These are phyloP conservation scores for Nematodospora valgi DNA, from an alignment of 805 yeast genomes.

Conservation along the genomic window DNA sequence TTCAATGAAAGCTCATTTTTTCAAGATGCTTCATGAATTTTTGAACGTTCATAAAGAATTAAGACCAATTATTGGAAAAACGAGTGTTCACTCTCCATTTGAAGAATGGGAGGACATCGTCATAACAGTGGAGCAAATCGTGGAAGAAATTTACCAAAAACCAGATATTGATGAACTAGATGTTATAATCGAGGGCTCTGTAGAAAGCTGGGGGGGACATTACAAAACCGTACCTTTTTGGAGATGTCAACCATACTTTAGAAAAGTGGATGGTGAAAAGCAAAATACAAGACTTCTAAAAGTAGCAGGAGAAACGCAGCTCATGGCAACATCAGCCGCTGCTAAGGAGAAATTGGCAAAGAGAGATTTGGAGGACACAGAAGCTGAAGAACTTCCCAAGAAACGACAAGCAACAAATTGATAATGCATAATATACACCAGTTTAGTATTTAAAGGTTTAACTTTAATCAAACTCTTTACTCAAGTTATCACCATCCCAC, in stretches of 20 bases:
- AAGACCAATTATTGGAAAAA: conserved; percentile 64
- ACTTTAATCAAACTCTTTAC: conserved; percentile 25
- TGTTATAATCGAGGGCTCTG: conserved; percentile 48
- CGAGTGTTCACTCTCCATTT: conserved; percentile 36
- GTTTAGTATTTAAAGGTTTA: too few relatives aligned
- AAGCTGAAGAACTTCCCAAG: neutral
- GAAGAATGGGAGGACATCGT: conserved; percentile 53
- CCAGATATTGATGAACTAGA: conserved; percentile 57
- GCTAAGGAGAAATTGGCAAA: neutral
- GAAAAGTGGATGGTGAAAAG: conserved; percentile 77
- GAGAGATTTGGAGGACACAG: neutral
- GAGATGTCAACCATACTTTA: conserved; percentile 94
- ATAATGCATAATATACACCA: too few relatives aligned
- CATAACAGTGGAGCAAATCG: conserved; percentile 61
- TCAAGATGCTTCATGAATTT: conserved; percentile 81
- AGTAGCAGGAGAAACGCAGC: conserved; percentile 31
- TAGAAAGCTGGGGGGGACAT: conserved; percentile 71
- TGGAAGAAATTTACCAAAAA: conserved; percentile 50
- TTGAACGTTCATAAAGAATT: conserved; percentile 73
- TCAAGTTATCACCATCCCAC: conserved; percentile 33
- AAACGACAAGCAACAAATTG: neutral
- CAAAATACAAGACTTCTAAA: conserved; percentile 35
- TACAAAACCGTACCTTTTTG: conserved; percentile 86
- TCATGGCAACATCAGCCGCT: conserved; percentile 2
- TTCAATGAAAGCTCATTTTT: conserved; percentile 90